Evolutionary conservation across 768 basidiomycete genomes (phyloP).

Genomic region (Kwoniella heveanensis): DNA sequence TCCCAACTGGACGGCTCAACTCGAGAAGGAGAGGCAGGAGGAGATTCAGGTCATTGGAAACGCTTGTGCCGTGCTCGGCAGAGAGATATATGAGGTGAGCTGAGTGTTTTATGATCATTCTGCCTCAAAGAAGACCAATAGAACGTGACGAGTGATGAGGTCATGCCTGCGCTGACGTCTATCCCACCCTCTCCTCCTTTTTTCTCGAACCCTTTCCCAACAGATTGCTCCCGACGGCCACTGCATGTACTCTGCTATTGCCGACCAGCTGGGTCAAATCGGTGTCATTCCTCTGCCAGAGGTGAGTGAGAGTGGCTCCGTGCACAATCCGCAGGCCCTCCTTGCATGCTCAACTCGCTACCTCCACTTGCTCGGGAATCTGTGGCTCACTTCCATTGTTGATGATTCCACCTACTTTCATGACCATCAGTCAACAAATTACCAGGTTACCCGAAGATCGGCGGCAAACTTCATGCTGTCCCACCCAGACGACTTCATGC

Average conservation of each 20-base stretch:
- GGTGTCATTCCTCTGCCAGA: slow-evolving; percentile 63
- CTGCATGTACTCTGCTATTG: slow-evolving; percentile 90
- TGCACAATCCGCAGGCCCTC: too few species aligned
- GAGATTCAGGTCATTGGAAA: slow-evolving; percentile 51
- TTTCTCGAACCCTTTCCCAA: too few species aligned
- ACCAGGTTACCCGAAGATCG: slow-evolving; percentile 61
- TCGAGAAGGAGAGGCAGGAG: slow-evolving; percentile 52
- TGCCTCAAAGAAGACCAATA: not conserved
- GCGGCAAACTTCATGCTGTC: slow-evolving; percentile 79
- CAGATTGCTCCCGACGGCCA: slow-evolving; percentile 94
- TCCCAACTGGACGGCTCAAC: slow-evolving; percentile 47
- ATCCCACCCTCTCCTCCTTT: too few species aligned
- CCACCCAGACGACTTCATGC: slow-evolving; percentile 87
- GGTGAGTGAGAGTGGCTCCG: slow-evolving; percentile 27
- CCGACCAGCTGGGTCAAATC: slow-evolving; percentile 82
- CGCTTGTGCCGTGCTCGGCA: slow-evolving; percentile 48
- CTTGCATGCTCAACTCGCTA: too few species aligned
- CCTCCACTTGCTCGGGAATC: not conserved
- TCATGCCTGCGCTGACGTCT: too few species aligned
- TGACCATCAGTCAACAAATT: slow-evolving; percentile 36
- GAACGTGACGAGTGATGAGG: too few species aligned
- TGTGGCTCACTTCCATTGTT: not conserved
- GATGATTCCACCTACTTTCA: too few species aligned
- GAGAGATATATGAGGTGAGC: slow-evolving; percentile 53
- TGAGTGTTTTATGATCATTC: too few species aligned